Conservation (phyloP, 2,329 filamentous ascomycete species). For the Rugonectria rugulosa region DNA sequence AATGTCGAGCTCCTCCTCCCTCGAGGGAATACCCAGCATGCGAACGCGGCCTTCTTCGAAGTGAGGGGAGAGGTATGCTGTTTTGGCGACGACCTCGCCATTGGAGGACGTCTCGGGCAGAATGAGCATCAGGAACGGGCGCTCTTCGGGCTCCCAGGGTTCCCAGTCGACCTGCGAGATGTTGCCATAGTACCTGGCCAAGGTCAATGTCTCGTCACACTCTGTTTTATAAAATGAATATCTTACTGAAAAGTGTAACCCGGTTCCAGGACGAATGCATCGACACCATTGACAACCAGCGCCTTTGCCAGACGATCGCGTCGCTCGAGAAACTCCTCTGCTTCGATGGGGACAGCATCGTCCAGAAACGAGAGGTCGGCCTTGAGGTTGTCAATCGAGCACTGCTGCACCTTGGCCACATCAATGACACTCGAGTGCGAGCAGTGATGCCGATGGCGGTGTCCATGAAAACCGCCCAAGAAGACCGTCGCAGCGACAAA, state of each 20-base stretch:
- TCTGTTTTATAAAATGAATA: background rate
- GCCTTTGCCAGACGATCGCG: constrained; percentile 64
- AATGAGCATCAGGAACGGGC: constrained; percentile 69
- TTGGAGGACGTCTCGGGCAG: constrained; percentile 51
- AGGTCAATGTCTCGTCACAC: background rate
- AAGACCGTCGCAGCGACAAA: constrained; percentile 9
- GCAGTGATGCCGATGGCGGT: background rate
- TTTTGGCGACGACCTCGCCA: constrained; percentile 58
- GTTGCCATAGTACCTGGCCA: constrained; percentile 62
- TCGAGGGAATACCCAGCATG: constrained; percentile 65
- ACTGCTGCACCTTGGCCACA: constrained; percentile 44
- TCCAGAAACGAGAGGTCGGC: constrained; percentile 60
- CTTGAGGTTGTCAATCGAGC: constrained; percentile 60
- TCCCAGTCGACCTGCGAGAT: constrained; percentile 69
- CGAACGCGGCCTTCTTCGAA: constrained; percentile 68
- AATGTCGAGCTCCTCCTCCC: constrained; percentile 57
- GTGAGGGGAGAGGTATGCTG: constrained; percentile 64
- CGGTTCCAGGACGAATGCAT: constrained; percentile 69
- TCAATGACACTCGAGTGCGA: constrained; percentile 9
- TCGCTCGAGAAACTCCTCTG: constrained; percentile 61
- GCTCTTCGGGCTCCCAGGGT: constrained; percentile 70
- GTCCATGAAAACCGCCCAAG: constrained; percentile 9
- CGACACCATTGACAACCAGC: constrained; percentile 56
- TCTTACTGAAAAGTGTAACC: constrained; percentile 67
- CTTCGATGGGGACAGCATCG: constrained; percentile 53